phyloP scores from a whole-genome alignment of 768 basidiomycete species.

The Pisolithus marmoratus region DNA sequence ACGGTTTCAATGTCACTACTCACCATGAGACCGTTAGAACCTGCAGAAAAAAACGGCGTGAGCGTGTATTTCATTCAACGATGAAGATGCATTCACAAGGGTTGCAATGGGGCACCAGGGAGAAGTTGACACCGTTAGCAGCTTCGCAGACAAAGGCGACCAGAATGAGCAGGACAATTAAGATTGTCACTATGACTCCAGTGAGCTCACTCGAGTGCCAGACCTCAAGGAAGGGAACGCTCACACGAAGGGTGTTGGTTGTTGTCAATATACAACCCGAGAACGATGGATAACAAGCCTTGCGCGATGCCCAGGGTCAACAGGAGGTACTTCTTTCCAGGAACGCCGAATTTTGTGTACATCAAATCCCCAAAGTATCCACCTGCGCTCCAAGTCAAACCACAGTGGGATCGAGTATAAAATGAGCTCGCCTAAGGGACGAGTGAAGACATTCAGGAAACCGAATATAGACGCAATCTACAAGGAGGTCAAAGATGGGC shows the following conservation, averaged over 20 bases:
- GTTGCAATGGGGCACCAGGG: slow-evolving; percentile 48
- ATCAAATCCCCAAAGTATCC: slow-evolving; percentile 43
- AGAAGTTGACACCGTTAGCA: slow-evolving; percentile 47
- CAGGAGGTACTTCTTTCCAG: slow-evolving; percentile 45
- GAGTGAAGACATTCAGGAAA: slow-evolving; percentile 46
- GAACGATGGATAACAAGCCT: slow-evolving; percentile 39
- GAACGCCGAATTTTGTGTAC: slow-evolving; percentile 37
- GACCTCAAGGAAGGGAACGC: neutral
- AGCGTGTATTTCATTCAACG: neutral
- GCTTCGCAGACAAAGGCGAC: slow-evolving; percentile 36
- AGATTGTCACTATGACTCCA: slow-evolving; percentile 18
- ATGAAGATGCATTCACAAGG: slow-evolving; percentile 27
- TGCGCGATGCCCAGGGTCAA: slow-evolving; percentile 38
- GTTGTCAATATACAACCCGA: slow-evolving; percentile 39
- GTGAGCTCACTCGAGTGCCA: neutral
- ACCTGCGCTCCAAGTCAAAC: slow-evolving; percentile 13
- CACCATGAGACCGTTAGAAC: slow-evolving; percentile 33
- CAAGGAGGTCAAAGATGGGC: neutral
- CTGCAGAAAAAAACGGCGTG: neutral
- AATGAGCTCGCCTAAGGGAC: slow-evolving; percentile 33
- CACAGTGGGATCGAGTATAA: neutral
- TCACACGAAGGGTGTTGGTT: slow-evolving; percentile 15
- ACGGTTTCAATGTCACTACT: neutral
- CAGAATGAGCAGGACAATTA: slow-evolving; percentile 37
- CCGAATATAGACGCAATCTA: slow-evolving; percentile 33